Percentiles rank a stretch among this genome's conserved stretches.
phyloP scores from a whole-genome alignment of 257 asterid species.

The Rhazya stricta region DNA sequence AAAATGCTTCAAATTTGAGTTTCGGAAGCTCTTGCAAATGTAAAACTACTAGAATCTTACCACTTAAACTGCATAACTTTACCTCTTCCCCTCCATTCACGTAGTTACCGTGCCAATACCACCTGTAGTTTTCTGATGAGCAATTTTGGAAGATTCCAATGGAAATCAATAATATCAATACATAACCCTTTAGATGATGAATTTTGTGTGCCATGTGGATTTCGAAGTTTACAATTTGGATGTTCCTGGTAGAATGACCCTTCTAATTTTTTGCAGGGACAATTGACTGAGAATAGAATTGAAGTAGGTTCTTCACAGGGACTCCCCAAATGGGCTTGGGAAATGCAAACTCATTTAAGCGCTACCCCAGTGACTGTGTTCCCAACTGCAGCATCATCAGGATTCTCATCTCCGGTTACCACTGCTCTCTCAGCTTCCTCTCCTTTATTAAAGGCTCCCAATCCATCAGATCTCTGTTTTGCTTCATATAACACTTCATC shows the following conservation, averaged over 20 bases:
- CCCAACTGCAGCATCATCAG: slow-evolving; percentile 86
- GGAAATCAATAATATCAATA: background rate
- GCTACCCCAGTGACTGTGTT: slow-evolving; percentile 34
- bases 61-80: background rate
- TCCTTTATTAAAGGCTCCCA: slow-evolving; percentile 20
- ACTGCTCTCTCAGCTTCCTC: slow-evolving; percentile 18
- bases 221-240: background rate
- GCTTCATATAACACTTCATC: slow-evolving; percentile 31
- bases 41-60: background rate
- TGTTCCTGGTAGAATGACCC: background rate
- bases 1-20: background rate
- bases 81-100: background rate
- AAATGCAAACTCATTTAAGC: slow-evolving; percentile 33
- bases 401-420: slow-evolving; percentile 61
- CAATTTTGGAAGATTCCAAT: background rate
- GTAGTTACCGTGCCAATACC: background rate
- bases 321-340: slow-evolving; percentile 41
- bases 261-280: slow-evolving; percentile 1
- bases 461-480: slow-evolving; percentile 30
- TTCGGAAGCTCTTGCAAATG: background rate
- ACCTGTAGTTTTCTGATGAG: background rate
- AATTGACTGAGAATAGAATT: background rate
- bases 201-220: background rate
- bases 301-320: slow-evolving; percentile 29
- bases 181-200: background rate